These are phyloP conservation scores for Neoarthrinium moseri DNA, from an alignment of 2,329 filamentous ascomycete genomes.

Conservation along the genomic window DNA sequence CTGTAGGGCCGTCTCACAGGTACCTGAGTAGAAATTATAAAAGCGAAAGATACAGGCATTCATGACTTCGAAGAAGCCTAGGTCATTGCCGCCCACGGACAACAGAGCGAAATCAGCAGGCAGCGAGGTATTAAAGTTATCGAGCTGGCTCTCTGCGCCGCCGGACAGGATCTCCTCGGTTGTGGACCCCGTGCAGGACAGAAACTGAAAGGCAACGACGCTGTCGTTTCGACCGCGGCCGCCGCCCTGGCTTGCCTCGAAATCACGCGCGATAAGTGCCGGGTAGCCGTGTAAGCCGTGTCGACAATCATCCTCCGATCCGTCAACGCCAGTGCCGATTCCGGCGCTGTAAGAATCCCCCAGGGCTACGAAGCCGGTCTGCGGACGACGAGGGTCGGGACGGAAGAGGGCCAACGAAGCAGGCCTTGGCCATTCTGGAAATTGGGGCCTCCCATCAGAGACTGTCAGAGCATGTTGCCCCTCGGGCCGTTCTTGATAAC, in stretches of 20 bases:
- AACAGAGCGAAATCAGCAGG: slow-evolving; percentile 42
- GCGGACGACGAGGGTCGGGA: neutral
- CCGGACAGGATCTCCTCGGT: slow-evolving; percentile 37
- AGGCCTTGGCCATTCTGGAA: neutral
- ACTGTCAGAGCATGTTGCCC: neutral
- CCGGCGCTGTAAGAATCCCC: slow-evolving; percentile 49
- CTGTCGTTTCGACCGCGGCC: no score
- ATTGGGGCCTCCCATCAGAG: neutral
- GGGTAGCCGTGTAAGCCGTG: slow-evolving; percentile 41
- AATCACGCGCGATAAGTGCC: slow-evolving; percentile 36
- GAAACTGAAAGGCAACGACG: slow-evolving; percentile 38
- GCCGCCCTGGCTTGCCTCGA: slow-evolving; percentile 23
- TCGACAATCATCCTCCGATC: slow-evolving; percentile 39
- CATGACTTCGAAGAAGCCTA: slow-evolving; percentile 49
- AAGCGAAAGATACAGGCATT: slow-evolving; percentile 50
- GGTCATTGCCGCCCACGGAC: slow-evolving; percentile 48
- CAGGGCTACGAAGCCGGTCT: slow-evolving; percentile 38
- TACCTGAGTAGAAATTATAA: slow-evolving; percentile 46
- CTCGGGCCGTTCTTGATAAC: neutral
- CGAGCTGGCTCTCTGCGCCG: slow-evolving; percentile 38
- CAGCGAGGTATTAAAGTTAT: slow-evolving; percentile 35
- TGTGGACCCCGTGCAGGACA: slow-evolving; percentile 46
- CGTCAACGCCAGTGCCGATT: slow-evolving; percentile 43
- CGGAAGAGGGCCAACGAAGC: no score
- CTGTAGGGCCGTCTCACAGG: slow-evolving; percentile 39